These are phyloP conservation scores for Ramalina intermedia DNA, from an alignment of 495 filamentous ascomycete genomes.

Conservation along the genomic window DNA sequence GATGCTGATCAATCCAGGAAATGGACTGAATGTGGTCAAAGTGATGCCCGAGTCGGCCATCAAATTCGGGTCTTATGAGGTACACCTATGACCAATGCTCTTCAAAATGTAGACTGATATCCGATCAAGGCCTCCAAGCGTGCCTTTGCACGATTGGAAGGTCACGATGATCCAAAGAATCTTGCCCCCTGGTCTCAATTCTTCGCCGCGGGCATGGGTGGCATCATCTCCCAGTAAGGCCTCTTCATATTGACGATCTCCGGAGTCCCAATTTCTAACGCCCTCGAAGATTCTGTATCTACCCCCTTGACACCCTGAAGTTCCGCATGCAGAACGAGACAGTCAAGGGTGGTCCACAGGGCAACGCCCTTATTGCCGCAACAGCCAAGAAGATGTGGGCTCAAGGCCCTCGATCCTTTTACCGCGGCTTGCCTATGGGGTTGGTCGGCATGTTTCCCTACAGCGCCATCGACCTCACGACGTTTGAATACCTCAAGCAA, in stretches of 20 bases:
- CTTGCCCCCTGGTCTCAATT: conserved; percentile 80
- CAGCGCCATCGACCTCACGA: conserved; percentile 88
- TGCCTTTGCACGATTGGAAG: conserved; percentile 71
- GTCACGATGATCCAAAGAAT: conserved; percentile 64
- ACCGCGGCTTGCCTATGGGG: conserved; percentile 85
- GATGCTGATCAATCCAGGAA: conserved; percentile 47
- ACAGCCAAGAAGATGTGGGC: conserved; percentile 77
- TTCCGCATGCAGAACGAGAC: conserved; percentile 96
- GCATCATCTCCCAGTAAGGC: conserved; percentile 80
- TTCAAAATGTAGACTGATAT: conserved; percentile 10
- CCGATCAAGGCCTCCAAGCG: conserved; percentile 63
- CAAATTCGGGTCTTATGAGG: conserved; percentile 89
- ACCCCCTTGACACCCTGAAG: conserved; percentile 94
- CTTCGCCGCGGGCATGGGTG: conserved; percentile 74
- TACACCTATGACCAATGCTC: conserved; percentile 17
- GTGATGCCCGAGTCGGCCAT: conserved; percentile 98
- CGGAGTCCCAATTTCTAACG: conserved; percentile 13
- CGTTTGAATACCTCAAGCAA: conserved; percentile 84
- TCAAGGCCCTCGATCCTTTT: conserved; percentile 60
- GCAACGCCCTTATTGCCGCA: conserved; percentile 68
- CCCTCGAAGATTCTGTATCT: conserved; percentile 61
- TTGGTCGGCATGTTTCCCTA: conserved; percentile 96
- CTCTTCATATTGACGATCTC: not conserved
- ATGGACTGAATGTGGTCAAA: conserved; percentile 91
- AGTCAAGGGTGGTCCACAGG: conserved; percentile 67